Conservation (phyloP, 2,329 filamentous ascomycete genomes). For the Didymella pinodella region DNA sequence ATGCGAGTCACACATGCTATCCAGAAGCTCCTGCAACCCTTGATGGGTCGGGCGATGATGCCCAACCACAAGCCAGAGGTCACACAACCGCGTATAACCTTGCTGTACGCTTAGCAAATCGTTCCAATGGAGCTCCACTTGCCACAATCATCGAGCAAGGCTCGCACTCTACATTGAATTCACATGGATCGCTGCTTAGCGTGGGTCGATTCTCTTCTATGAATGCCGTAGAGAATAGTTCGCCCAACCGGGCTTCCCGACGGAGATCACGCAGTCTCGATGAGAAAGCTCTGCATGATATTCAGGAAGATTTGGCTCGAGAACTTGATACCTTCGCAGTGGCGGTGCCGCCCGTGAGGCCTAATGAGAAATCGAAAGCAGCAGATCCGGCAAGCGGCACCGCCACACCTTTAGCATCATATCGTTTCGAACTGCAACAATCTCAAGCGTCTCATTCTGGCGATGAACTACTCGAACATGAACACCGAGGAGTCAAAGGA, state of each 20-base stretch:
- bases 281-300: slow-evolving; percentile 27
- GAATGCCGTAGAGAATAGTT: slow-evolving; percentile 26
- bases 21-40: slow-evolving; percentile 9
- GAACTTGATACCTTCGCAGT: slow-evolving; percentile 17
- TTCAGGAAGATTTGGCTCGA: slow-evolving; percentile 27
- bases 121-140: slow-evolving; percentile 49
- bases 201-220: slow-evolving; percentile 31
- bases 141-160: slow-evolving; percentile 55
- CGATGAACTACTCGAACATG: slow-evolving; percentile 12
- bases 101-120: slow-evolving; percentile 39
- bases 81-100: slow-evolving; percentile 36
- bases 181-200: slow-evolving; percentile 40
- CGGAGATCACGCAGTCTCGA: slow-evolving; percentile 30
- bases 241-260: slow-evolving; percentile 24
- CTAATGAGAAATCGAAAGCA: slow-evolving; percentile 3
- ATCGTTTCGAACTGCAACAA: slow-evolving; percentile 11
- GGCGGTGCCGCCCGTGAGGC: slow-evolving; percentile 9
- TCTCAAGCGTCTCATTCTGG: slow-evolving; percentile 14
- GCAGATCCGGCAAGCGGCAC: slow-evolving; percentile 13
- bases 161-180: slow-evolving; percentile 53
- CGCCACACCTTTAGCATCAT: slow-evolving; percentile 22
- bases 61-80: slow-evolving; percentile 28
- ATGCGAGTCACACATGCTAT: slow-evolving; percentile 28
- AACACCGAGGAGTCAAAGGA: slow-evolving; percentile 27
- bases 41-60: slow-evolving; percentile 11